These are phyloP conservation scores for Secale cereale DNA, from an alignment of 176 grass and related monocot genomes.

Conservation along the genomic window DNA sequence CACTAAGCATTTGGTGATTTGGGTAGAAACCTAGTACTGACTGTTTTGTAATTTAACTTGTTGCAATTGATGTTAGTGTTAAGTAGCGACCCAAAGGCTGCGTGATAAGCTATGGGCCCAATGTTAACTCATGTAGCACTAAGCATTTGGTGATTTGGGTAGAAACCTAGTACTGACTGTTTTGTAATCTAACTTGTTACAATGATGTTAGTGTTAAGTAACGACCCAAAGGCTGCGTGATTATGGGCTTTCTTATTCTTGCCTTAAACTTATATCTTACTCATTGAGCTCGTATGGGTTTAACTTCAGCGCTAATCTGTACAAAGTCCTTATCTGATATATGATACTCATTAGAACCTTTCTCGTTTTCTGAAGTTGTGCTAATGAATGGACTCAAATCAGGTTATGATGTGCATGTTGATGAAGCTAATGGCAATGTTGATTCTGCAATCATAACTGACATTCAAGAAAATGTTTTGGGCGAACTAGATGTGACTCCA, in stretches of 20 bases:
- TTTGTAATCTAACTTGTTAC: neutral
- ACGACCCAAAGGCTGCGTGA: neutral
- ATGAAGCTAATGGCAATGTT: constrained; percentile 28
- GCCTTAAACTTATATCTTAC: neutral
- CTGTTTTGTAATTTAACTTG: neutral
- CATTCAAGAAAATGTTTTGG: neutral
- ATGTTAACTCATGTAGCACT: neutral
- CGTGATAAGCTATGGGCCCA: neutral
- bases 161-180: neutral
- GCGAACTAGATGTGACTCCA: neutral
- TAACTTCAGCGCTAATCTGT: neutral
- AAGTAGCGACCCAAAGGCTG: neutral
- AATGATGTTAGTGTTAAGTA: neutral
- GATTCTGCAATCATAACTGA: constrained; percentile 7
- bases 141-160: neutral
- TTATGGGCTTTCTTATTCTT: neutral
- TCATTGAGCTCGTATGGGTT: neutral
- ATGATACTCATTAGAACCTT: neutral
- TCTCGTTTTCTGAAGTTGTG: neutral
- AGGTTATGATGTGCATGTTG: constrained; percentile 12
- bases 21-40: neutral
- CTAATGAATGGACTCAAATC: constrained; percentile 23
- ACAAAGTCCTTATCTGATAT: neutral
- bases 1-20: neutral
- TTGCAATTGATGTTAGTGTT: neutral